A percentile compares a stretch with the other conserved stretches of the same genome.
These are phyloP conservation scores for Theobroma grandiflorum DNA, from an alignment of 441 rosid species.

Conservation along the genomic window DNA sequence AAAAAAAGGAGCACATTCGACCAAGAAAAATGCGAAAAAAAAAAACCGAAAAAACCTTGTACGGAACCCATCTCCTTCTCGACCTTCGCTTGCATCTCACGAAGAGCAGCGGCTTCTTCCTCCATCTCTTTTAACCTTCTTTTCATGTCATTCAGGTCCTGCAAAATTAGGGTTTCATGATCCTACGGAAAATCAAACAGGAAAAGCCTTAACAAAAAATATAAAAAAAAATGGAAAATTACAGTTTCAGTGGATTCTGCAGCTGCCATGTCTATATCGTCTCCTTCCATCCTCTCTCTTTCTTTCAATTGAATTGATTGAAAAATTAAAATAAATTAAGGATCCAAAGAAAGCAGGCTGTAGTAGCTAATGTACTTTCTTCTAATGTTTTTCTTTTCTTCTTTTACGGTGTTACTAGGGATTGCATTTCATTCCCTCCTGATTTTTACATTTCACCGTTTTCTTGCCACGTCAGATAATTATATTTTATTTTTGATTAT, in stretches of 20 bases:
- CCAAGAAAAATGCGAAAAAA: neutral
- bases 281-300: conserved; percentile 21
- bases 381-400: neutral
- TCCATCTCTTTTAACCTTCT: conserved; percentile 34
- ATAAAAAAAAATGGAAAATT: neutral
- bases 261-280: conserved; percentile 26
- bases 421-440: no score
- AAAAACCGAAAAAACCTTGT: conserved; percentile 6
- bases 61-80: conserved; percentile 33
- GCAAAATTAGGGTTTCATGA: conserved; percentile 17
- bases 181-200: neutral
- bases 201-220: neutral
- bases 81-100: conserved; percentile 33
- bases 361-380: neutral
- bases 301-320: neutral
- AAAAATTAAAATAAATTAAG: neutral
- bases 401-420: no score
- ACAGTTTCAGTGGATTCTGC: conserved; percentile 25
- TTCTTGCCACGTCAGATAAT: neutral
- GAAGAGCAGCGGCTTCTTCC: conserved; percentile 31
- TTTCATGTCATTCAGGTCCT: conserved; percentile 30
- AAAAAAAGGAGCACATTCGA: neutral
- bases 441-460: neutral
- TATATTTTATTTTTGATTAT: no score
- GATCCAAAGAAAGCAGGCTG: neutral